Evolutionary conservation across 805 yeast species (phyloP).

Genomic region (Yamadazyma olivae): DNA sequence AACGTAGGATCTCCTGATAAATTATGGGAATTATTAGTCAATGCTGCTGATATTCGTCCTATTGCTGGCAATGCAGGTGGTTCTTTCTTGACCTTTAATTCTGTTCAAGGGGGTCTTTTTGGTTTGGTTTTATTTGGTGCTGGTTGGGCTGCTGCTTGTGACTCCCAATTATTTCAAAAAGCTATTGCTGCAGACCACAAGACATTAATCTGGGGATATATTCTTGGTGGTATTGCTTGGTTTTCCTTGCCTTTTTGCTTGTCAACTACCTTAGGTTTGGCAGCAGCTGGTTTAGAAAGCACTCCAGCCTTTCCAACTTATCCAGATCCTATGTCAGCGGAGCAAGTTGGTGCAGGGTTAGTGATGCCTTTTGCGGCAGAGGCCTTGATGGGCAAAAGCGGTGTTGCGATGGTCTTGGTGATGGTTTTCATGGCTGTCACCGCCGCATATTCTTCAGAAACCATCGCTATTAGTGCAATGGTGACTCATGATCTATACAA

Average conservation of each 20-base stretch:
- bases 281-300: conserved; percentile 28
- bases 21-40: conserved; percentile 40
- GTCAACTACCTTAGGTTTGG: conserved; percentile 33
- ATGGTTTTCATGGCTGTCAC: conserved; percentile 40
- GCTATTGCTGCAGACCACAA: conserved; percentile 25
- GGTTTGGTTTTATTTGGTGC: conserved; percentile 15
- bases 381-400: conserved; percentile 24
- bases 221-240: conserved; percentile 23
- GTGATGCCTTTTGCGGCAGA: conserved; percentile 20
- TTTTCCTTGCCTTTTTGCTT: conserved; percentile 22
- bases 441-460: conserved; percentile 39
- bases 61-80: conserved; percentile 12
- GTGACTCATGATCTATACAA: conserved; percentile 24
- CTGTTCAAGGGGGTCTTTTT: conserved; percentile 20
- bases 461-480: conserved; percentile 39
- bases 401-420: conserved; percentile 24
- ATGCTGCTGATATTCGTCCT: conserved; percentile 17
- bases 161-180: conserved; percentile 22
- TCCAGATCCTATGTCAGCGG: conserved; percentile 12
- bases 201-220: conserved; percentile 19
- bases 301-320: conserved; percentile 14
- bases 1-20: conserved; percentile 43
- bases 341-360: conserved; percentile 20
- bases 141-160: conserved; percentile 16
- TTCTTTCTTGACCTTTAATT: conserved; percentile 16